Evolutionary conservation across 23 red algal genomes (phyloP).

Genomic region (Gracilaria gracilis): DNA sequence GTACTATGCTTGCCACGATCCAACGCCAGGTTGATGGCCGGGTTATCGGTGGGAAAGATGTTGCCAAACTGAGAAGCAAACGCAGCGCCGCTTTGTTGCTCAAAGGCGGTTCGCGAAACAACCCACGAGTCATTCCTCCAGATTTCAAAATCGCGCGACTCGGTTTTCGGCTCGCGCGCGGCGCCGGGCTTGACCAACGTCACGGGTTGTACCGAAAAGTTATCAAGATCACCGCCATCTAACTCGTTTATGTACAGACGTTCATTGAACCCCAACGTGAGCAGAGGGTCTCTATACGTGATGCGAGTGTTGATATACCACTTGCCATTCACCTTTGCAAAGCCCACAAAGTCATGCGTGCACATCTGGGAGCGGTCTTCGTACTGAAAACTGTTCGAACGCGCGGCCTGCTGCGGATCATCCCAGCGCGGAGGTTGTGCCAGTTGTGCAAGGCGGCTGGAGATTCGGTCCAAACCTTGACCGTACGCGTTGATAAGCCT

Average conservation of each 20-base stretch:
- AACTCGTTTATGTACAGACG: slow-evolving; percentile 19
- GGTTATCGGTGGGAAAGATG: slow-evolving; percentile 47
- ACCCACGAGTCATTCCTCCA: neutral
- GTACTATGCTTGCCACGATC: slow-evolving; percentile 23
- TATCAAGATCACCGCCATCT: neutral
- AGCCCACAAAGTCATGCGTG: slow-evolving; percentile 32
- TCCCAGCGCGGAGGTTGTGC: neutral
- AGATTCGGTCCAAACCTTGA: neutral
- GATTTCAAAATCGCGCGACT: neutral
- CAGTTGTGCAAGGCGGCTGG: neutral
- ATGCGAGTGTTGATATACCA: slow-evolving; percentile 39
- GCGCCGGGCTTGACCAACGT: neutral
- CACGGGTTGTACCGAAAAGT: neutral
- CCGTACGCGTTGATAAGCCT: neutral
- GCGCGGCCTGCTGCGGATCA: neutral
- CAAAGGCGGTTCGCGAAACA: neutral
- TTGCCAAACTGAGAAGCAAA: slow-evolving; percentile 27
- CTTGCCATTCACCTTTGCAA: neutral
- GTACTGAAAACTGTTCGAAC: neutral
- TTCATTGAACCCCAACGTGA: neutral
- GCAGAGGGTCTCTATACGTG: slow-evolving; percentile 16
- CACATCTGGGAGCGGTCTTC: slow-evolving; percentile 51
- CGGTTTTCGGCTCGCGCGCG: neutral
- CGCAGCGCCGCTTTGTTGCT: neutral
- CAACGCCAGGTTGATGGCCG: slow-evolving; percentile 37